Evolutionary conservation across 2,329 filamentous ascomycete genomes (phyloP).

Genomic region (Lasiodiplodia hormozganensis): DNA sequence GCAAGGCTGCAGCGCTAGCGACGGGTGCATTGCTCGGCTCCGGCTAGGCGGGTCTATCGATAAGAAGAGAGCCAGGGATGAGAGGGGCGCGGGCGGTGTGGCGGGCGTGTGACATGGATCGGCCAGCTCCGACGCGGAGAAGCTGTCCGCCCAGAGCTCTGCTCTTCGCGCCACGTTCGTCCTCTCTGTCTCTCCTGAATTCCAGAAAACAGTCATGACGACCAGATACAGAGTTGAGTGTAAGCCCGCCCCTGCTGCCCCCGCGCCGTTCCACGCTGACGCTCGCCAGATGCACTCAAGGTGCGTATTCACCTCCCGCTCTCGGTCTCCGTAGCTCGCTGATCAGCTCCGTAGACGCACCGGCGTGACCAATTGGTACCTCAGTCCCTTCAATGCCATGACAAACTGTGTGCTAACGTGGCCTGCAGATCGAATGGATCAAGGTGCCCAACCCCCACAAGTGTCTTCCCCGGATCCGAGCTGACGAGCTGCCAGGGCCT

Average conservation of each 20-base stretch:
- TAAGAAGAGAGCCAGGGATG: slow-evolving; percentile 1
- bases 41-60: slow-evolving; percentile 16
- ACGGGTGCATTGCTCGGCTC: not conserved
- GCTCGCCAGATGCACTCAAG: slow-evolving; percentile 66
- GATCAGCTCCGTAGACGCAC: slow-evolving; percentile 70
- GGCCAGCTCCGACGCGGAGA: slow-evolving; percentile 25
- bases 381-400: slow-evolving; percentile 42
- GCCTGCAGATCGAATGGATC: slow-evolving; percentile 80
- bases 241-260: slow-evolving; percentile 33
- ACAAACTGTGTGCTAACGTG: slow-evolving; percentile 30
- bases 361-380: slow-evolving; percentile 88
- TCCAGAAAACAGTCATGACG: slow-evolving; percentile 42
- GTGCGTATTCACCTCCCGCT: slow-evolving; percentile 46
- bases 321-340: slow-evolving; percentile 6
- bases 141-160: slow-evolving; percentile 2
- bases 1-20: slow-evolving; percentile 13
- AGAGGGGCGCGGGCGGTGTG: slow-evolving; percentile 1
- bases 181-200: slow-evolving; percentile 12
- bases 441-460: slow-evolving; percentile 63
- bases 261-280: slow-evolving; percentile 10
- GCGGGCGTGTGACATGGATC: slow-evolving; percentile 21
- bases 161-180: slow-evolving; percentile 17
- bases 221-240: slow-evolving; percentile 52
- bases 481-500: slow-evolving; percentile 54
- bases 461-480: not conserved